Evolutionary conservation across 306 rosid genomes (phyloP).

Genomic region (Crotalaria pallida): DNA sequence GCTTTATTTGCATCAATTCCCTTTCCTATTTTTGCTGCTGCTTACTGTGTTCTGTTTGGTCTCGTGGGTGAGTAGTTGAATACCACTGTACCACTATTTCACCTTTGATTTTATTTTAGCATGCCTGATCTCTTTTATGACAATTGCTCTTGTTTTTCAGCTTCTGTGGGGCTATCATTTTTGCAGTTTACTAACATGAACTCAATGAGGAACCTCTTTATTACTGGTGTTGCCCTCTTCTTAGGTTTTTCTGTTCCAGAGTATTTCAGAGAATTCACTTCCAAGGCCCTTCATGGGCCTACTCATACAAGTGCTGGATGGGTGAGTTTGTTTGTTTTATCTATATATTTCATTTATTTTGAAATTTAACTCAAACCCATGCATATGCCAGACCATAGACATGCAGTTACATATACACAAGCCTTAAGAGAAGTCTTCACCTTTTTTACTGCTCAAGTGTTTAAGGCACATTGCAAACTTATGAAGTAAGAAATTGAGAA

Average conservation of each 20-base stretch:
- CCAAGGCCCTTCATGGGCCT: conserved; percentile 88
- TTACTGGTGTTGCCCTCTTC: conserved; percentile 78
- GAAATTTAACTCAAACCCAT: not conserved
- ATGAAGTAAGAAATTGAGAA: not conserved
- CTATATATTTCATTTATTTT: conserved; percentile 5
- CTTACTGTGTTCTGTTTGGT: conserved; percentile 87
- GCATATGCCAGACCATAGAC: not conserved
- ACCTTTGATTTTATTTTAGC: not conserved
- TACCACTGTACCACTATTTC: not conserved
- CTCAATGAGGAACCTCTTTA: conserved; percentile 93
- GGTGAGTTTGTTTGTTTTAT: conserved; percentile 59
- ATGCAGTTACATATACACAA: not conserved
- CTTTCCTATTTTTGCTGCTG: conserved; percentile 86
- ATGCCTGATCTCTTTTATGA: conserved; percentile 11
- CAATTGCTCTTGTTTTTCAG: conserved; percentile 36
- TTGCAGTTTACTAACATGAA: conserved; percentile 99
- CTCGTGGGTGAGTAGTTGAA: conserved; percentile 92
- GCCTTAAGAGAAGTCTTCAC: not conserved
- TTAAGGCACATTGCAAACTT: not conserved
- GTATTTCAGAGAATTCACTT: conserved; percentile 80
- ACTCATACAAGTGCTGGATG: conserved; percentile 89
- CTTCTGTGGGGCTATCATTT: conserved; percentile 96
- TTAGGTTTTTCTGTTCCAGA: conserved; percentile 87
- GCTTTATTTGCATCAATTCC: conserved; percentile 98
- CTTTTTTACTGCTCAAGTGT: not conserved